phyloP scores from a whole-genome alignment of 2,329 filamentous ascomycete genomes.

The Geosmithia putterillii region DNA sequence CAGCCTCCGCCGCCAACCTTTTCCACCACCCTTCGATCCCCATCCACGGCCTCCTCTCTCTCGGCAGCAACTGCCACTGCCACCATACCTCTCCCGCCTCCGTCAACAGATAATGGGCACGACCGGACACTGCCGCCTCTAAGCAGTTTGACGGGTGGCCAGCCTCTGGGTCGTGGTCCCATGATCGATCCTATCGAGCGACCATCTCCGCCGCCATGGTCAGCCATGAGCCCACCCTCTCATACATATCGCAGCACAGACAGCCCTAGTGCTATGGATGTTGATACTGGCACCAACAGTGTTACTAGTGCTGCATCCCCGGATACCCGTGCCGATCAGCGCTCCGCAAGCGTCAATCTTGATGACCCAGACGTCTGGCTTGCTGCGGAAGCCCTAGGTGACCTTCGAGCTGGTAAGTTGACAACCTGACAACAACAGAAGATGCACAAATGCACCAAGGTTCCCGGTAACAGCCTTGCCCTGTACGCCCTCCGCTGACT shows the following conservation, averaged over 20 bases:
- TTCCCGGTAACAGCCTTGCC: not conserved
- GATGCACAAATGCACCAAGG: no score
- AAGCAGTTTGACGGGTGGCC: slow-evolving; percentile 19
- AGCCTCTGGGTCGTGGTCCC: slow-evolving; percentile 9
- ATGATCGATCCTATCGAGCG: slow-evolving; percentile 6
- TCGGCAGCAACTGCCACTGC: slow-evolving; percentile 6
- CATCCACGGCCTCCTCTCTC: not conserved
- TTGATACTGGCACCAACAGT: slow-evolving; percentile 29
- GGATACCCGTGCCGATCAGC: slow-evolving; percentile 28
- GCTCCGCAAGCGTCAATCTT: slow-evolving; percentile 40
- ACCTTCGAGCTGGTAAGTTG: slow-evolving; percentile 56
- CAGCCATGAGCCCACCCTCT: not conserved
- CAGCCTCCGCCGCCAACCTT: not conserved
- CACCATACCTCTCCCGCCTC: slow-evolving; percentile 13
- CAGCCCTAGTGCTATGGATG: slow-evolving; percentile 35
- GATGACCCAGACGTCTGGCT: slow-evolving; percentile 57
- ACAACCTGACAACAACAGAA: not conserved
- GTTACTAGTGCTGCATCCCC: slow-evolving; percentile 30
- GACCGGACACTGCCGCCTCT: slow-evolving; percentile 20
- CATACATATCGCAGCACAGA: slow-evolving; percentile 20
- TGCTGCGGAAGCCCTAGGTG: slow-evolving; percentile 65
- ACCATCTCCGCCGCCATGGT: slow-evolving; percentile 9
- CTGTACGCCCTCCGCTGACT: not conserved
- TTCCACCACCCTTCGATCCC: not conserved
- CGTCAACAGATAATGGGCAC: slow-evolving; percentile 7